These are phyloP conservation scores for Podila epigama DNA, from an alignment of 192 early-diverging fungal species.

Conservation along the genomic window DNA sequence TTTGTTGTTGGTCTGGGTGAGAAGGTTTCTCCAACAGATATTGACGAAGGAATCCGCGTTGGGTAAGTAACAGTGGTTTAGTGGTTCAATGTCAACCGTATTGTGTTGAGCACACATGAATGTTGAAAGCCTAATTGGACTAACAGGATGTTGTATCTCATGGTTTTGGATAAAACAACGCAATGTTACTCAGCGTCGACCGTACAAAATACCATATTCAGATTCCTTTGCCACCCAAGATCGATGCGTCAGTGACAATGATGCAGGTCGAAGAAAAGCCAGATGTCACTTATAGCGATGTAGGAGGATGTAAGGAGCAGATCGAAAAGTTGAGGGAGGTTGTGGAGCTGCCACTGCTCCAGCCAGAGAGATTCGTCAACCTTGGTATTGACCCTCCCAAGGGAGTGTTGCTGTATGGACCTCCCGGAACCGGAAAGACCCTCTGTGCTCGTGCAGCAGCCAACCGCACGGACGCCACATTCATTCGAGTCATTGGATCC, in stretches of 20 bases:
- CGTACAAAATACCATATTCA: conserved; percentile 99
- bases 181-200: conserved; percentile 75
- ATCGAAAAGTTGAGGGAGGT: conserved; percentile 99
- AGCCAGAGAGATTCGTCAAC: conserved; percentile 96
- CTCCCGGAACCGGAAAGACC: conserved; percentile 97
- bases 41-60: conserved; percentile 99
- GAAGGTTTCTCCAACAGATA: conserved; percentile 97
- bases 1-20: conserved; percentile 98
- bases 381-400: conserved; percentile 99
- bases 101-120: too few species aligned
- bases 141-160: background rate
- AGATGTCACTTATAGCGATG: conserved; percentile 99
- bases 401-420: conserved; percentile 97
- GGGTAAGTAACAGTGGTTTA: conserved; percentile 71
- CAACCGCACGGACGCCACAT: conserved; percentile 99
- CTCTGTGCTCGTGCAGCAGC: conserved; percentile 98
- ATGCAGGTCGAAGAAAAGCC: conserved; percentile 99
- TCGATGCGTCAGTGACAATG: conserved; percentile 98
- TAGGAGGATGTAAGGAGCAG: conserved; percentile 99
- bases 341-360: conserved; percentile 95
- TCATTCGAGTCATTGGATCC: conserved; percentile 99
- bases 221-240: conserved; percentile 98
- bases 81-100: too few species aligned
- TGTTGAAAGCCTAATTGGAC: background rate
- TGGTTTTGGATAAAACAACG: too few species aligned